A percentile compares a stretch with the other conserved stretches of the same genome.
phyloP scores from a whole-genome alignment of 2,329 filamentous ascomycete species.

The Zopfia rhizophila region DNA sequence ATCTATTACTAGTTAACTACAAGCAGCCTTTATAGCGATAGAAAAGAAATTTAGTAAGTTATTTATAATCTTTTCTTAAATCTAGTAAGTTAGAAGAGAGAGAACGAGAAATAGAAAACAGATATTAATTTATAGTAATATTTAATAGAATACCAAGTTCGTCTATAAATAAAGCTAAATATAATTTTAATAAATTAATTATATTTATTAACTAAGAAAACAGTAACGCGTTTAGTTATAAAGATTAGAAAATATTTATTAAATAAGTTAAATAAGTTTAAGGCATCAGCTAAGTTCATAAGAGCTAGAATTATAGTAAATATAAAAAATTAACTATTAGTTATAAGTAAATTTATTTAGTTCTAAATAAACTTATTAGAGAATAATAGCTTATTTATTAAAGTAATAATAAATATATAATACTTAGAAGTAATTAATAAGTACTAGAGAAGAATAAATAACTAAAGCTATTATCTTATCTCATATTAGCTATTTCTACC shows the following conservation, averaged over 20 bases:
- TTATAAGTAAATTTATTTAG: conserved; percentile 39
- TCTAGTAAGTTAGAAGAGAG: conserved; percentile 53
- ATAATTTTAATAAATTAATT: conserved; percentile 44
- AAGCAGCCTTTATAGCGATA: conserved; percentile 69
- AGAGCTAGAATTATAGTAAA: conserved; percentile 45
- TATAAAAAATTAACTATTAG: conserved; percentile 46
- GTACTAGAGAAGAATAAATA: conserved; percentile 49
- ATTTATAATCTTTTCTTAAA: conserved; percentile 70
- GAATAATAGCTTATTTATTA: conserved; percentile 42
- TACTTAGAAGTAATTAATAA: conserved; percentile 49
- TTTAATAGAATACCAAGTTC: conserved; percentile 37
- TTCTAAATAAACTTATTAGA: conserved; percentile 33
- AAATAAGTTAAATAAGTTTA: conserved; percentile 43
- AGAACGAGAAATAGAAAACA: conserved; percentile 47
- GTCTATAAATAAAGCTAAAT: conserved; percentile 41
- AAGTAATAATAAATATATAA: conserved; percentile 50
- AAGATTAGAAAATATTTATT: conserved; percentile 34
- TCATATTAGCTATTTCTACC: conserved; percentile 49
- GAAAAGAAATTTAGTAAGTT: conserved; percentile 71
- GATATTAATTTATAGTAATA: conserved; percentile 39
- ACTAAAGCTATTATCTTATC: conserved; percentile 43
- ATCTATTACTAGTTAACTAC: conserved; percentile 66
- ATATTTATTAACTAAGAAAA: conserved; percentile 30
- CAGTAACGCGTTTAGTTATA: conserved; percentile 37
- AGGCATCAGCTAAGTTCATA: conserved; percentile 39